These are phyloP conservation scores for Metschnikowia santaceciliae DNA, from an alignment of 805 yeast genomes.

Conservation along the genomic window DNA sequence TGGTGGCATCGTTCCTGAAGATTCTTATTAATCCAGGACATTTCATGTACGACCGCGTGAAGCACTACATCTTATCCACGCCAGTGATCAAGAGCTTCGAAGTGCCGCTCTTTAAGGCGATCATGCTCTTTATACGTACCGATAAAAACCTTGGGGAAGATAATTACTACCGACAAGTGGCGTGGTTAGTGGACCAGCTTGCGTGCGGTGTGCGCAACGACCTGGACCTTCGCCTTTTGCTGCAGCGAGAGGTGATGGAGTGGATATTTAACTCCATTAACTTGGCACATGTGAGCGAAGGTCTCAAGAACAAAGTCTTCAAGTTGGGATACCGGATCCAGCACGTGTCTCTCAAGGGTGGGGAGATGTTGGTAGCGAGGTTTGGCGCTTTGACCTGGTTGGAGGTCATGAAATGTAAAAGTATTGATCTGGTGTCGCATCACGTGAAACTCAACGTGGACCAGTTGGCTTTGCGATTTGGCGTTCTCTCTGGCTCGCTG, in stretches of 20 bases:
- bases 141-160: constrained; percentile 34
- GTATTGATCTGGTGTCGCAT: constrained; percentile 3
- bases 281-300: constrained; percentile 20
- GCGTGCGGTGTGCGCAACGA: constrained; percentile 41
- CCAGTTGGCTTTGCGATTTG: constrained; percentile 45
- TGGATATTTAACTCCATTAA: constrained; percentile 55
- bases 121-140: constrained; percentile 25
- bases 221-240: constrained; percentile 52
- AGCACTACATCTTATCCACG: constrained; percentile 59
- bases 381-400: constrained; percentile 39
- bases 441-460: constrained; percentile 41
- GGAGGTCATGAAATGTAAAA: constrained; percentile 20
- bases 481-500: constrained; percentile 35
- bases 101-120: constrained; percentile 43
- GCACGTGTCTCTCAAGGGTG: constrained; percentile 49
- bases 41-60: constrained; percentile 65
- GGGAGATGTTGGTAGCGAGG: constrained; percentile 55
- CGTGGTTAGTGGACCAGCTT: constrained; percentile 61
- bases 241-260: constrained; percentile 58
- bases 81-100: constrained; percentile 42
- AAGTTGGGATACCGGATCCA: constrained; percentile 46
- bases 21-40: constrained; percentile 69
- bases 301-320: constrained; percentile 34
- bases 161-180: constrained; percentile 53
- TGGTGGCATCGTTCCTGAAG: constrained; percentile 53